A percentile compares a stretch with the other conserved stretches of the same genome.
Conservation (phyloP, 2,329 filamentous ascomycete species). For the Didymella exigua region DNA sequence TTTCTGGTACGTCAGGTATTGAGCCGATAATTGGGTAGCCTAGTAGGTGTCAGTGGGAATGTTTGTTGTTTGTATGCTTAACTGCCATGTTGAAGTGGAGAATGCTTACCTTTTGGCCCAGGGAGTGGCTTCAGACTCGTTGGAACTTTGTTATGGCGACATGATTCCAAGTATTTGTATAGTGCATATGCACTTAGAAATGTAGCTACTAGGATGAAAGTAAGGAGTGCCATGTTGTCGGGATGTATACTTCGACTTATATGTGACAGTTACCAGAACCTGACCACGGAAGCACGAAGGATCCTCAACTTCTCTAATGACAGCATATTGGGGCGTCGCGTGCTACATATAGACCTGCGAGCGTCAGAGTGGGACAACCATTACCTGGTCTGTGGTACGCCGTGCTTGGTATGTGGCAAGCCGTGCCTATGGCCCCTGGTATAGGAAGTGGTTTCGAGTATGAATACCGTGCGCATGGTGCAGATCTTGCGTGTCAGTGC, state of each 20-base stretch:
- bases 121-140: constrained; percentile 47
- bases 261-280: constrained; percentile 12
- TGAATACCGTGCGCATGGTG: constrained; percentile 28
- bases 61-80: background rate
- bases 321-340: constrained; percentile 14
- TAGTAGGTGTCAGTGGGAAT: constrained; percentile 30
- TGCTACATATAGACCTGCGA: constrained; percentile 40
- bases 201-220: constrained; percentile 32
- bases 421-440: constrained; percentile 18
- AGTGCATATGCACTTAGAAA: constrained; percentile 34
- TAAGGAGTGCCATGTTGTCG: constrained; percentile 41
- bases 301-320: constrained; percentile 18
- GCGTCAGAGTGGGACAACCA: constrained; percentile 23
- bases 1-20: constrained; percentile 51
- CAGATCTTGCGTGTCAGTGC: constrained; percentile 29
- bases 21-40: constrained; percentile 52
- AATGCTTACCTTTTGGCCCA: constrained; percentile 48
- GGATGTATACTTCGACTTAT: constrained; percentile 10
- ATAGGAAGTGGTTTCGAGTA: constrained; percentile 29
- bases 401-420: constrained; percentile 21
- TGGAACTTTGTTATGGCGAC: constrained; percentile 38
- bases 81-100: background rate
- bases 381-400: constrained; percentile 23
- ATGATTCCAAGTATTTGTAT: constrained; percentile 36
- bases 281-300: constrained; percentile 7